Conservation (phyloP, 148 eudicot genomes). For the Chenopodium quinoa region DNA sequence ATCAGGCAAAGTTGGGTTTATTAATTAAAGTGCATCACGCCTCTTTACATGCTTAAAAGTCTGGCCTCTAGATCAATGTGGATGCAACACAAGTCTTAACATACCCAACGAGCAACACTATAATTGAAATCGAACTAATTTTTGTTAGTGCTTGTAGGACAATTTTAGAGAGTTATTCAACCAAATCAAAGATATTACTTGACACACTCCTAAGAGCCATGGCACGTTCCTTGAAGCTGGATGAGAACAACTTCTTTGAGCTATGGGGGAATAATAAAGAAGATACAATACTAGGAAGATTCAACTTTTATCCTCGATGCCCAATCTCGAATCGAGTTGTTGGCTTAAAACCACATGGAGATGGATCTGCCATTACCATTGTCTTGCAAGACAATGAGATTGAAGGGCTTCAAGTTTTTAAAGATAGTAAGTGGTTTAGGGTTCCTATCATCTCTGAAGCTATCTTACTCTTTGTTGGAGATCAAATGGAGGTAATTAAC, state of each 20-base stretch:
- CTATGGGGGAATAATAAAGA: constrained; percentile 13
- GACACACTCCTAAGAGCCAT: constrained; percentile 33
- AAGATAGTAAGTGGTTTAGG: constrained; percentile 43
- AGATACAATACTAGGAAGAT: constrained; percentile 28
- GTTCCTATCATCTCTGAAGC: constrained; percentile 49
- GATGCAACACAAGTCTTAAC: too few relatives aligned
- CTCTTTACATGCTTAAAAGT: too few relatives aligned
- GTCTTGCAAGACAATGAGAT: constrained; percentile 49
- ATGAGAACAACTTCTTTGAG: constrained; percentile 37
- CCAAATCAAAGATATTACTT: constrained; percentile 9
- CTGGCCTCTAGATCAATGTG: too few relatives aligned
- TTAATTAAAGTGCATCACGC: too few relatives aligned
- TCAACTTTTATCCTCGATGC: constrained; percentile 48
- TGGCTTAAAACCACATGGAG: constrained; percentile 46
- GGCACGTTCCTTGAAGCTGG: constrained; percentile 40
- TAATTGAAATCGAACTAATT: too few relatives aligned
- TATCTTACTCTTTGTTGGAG: constrained; percentile 39
- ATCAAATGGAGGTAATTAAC: constrained; percentile 37
- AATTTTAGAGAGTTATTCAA: constrained; percentile 22
- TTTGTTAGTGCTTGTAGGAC: neutral
- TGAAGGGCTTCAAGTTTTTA: constrained; percentile 48
- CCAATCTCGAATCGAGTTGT: constrained; percentile 27
- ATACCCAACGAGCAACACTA: too few relatives aligned
- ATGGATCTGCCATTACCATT: constrained; percentile 42
- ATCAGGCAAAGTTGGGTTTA: too few relatives aligned